Evolutionary conservation across 805 yeast species (phyloP).

Genomic region (Pichia nanzhaoensis): DNA sequence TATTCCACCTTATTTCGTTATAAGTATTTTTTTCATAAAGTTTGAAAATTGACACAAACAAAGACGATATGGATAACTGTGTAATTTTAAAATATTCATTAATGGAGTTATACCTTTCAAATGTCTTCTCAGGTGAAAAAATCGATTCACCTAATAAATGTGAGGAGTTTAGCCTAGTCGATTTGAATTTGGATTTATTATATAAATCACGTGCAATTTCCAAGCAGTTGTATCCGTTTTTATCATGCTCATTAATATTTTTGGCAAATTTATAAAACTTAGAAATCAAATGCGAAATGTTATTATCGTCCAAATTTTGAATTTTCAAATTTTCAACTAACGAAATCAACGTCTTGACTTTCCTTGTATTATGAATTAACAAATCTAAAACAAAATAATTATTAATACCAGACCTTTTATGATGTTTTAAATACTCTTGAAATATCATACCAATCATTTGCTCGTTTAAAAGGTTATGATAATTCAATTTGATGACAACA

Average conservation of each 20-base stretch:
- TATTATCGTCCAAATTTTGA: conserved; percentile 23
- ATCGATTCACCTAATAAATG: conserved; percentile 31
- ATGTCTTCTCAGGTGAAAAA: conserved; percentile 27
- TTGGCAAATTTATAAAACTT: conserved; percentile 23
- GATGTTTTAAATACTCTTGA: conserved; percentile 15
- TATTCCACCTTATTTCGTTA: conserved; percentile 37
- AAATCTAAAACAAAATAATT: conserved; percentile 20
- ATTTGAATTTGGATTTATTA: conserved; percentile 12
- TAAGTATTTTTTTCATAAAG: conserved; percentile 16
- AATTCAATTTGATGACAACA: conserved; percentile 22
- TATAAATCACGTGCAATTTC: conserved; percentile 24
- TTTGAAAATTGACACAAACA: conserved; percentile 43
- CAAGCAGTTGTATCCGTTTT: conserved; percentile 14
- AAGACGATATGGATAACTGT: conserved; percentile 32
- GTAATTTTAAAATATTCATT: conserved; percentile 16
- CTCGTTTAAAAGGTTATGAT: conserved; percentile 16
- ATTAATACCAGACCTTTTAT: conserved; percentile 1
- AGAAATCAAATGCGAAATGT: conserved; percentile 21
- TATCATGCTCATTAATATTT: conserved; percentile 7
- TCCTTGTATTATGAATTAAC: conserved; percentile 17
- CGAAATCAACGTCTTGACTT: conserved; percentile 11
- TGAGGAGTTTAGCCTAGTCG: conserved; percentile 21
- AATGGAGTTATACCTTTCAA: conserved; percentile 21
- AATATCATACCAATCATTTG: conserved; percentile 15
- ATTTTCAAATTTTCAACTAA: conserved; percentile 12